Percentiles rank a stretch among this genome's conserved stretches.
These are phyloP conservation scores for Pyrenophora teres DNA, from an alignment of 2,329 filamentous ascomycete genomes.

Conservation along the genomic window DNA sequence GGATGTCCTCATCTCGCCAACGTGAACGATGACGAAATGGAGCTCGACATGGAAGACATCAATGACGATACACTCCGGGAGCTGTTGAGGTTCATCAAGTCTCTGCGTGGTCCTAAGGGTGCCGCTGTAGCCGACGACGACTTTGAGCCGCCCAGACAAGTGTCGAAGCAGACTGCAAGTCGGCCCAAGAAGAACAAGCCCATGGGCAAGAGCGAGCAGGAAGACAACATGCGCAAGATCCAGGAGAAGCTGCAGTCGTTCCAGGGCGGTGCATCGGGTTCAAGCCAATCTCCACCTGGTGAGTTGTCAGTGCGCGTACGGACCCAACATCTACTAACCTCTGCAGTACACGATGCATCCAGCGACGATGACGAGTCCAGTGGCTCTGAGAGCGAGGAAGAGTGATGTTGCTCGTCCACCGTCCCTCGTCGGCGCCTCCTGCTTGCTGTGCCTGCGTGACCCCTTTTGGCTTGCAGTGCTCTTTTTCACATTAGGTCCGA, in stretches of 20 bases:
- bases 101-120: slow-evolving; percentile 45
- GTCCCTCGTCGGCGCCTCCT: neutral
- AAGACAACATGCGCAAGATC: slow-evolving; percentile 67
- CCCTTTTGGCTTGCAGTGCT: slow-evolving; percentile 8
- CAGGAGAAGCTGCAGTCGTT: slow-evolving; percentile 60
- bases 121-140: slow-evolving; percentile 52
- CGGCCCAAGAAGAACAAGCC: slow-evolving; percentile 77
- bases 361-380: slow-evolving; percentile 55
- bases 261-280: slow-evolving; percentile 49
- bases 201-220: slow-evolving; percentile 74
- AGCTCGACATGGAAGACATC: slow-evolving; percentile 68
- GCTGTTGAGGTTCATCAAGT: slow-evolving; percentile 60
- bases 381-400: slow-evolving; percentile 59
- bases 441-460: slow-evolving; percentile 16
- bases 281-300: slow-evolving; percentile 52
- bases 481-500: slow-evolving; percentile 8
- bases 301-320: slow-evolving; percentile 26
- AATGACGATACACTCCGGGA: slow-evolving; percentile 59
- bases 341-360: slow-evolving; percentile 50
- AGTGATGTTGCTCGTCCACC: slow-evolving; percentile 31
- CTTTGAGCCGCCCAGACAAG: slow-evolving; percentile 52
- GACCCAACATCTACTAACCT: slow-evolving; percentile 22
- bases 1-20: slow-evolving; percentile 72
- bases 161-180: slow-evolving; percentile 45
- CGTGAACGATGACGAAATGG: slow-evolving; percentile 63